Conservation (phyloP, 306 rosid species). For the Fragaria ananassa region DNA sequence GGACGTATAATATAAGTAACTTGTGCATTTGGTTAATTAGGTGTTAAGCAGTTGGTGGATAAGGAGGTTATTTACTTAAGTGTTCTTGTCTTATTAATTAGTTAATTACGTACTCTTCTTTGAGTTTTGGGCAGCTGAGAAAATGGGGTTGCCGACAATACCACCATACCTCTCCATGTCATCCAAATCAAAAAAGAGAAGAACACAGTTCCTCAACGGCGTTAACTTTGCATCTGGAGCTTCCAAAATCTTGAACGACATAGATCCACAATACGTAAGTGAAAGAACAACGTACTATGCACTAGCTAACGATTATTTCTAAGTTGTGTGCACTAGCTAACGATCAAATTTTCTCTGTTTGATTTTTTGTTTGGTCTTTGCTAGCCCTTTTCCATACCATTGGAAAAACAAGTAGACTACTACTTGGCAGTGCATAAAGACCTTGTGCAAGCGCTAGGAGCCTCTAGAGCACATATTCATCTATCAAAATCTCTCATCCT, state of each 20-base stretch:
- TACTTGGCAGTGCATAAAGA: slow-evolving; percentile 35
- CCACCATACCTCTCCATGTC: slow-evolving; percentile 62
- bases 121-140: slow-evolving; percentile 57
- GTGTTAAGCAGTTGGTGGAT: background rate
- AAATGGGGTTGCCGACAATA: slow-evolving; percentile 55
- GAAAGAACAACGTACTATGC: background rate
- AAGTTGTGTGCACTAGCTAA: background rate
- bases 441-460: slow-evolving; percentile 34
- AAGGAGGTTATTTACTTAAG: background rate
- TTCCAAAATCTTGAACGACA: slow-evolving; percentile 61
- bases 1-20: too few species aligned
- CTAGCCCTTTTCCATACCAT: slow-evolving; percentile 45
- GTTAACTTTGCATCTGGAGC: slow-evolving; percentile 86
- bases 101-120: background rate
- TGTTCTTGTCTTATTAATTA: background rate
- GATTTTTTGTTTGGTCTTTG: background rate
- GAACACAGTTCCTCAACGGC: slow-evolving; percentile 43
- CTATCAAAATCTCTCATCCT: slow-evolving; percentile 58
- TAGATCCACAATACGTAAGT: slow-evolving; percentile 49
- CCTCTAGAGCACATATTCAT: slow-evolving; percentile 29
- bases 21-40: background rate
- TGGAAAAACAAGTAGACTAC: slow-evolving; percentile 58
- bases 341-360: background rate
- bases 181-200: slow-evolving; percentile 29
- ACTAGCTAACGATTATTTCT: background rate